Evolutionary conservation across 2,329 filamentous ascomycete genomes (phyloP), one percentile per base, ranked within the genome.

Genomic region (Colletotrichum melonis): DNA sequence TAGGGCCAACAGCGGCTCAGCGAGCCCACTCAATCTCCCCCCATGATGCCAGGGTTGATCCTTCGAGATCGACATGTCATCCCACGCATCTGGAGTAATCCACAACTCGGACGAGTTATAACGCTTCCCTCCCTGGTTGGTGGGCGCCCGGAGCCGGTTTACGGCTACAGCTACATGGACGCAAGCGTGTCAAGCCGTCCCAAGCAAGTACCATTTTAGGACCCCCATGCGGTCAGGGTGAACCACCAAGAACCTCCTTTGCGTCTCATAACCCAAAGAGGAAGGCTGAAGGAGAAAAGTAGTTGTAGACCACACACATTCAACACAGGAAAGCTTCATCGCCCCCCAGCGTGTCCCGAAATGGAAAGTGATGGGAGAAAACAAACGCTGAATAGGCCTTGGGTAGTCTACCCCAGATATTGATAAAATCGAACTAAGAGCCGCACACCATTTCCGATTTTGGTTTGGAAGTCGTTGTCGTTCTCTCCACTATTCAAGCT

Each of bases 231-330:
- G 60, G 71, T n/a, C 56, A 49, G 56, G 62, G 32, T 49, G 19
- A 49, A 35, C 26, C 42, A 63, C 16, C 69, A 64, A 63, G 49
- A 71, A 49, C 46, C 14, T 58, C 19, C 26, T 52, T 38, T 71
- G 71, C 49, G 67, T 73, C 71, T 63, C 60, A 71, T n/a, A n/a
- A 49, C 71, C 62, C 60, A 30, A 66, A 73, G 8, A 42, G 71
- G 67, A 30, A 71, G 65, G 16, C 14, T 22, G 5, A 32, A 14
- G 67, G 67, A 73, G 71, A 71, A 73, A 73, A 49, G 67, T 62
- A 73, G 67, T 54, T 57, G 16, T 59, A 14, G 35, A 16, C 46
- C 49, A 71, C 46, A 71, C 62, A 60, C 71, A 65, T 59, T 35
- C 62, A 22, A 54, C 22, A 52, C 46, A 56, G 52, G 42, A 49